These are phyloP conservation scores for Mayamaea pseudoterrestris DNA, from an alignment of 108 stramenopile genomes.

Conservation along the genomic window DNA sequence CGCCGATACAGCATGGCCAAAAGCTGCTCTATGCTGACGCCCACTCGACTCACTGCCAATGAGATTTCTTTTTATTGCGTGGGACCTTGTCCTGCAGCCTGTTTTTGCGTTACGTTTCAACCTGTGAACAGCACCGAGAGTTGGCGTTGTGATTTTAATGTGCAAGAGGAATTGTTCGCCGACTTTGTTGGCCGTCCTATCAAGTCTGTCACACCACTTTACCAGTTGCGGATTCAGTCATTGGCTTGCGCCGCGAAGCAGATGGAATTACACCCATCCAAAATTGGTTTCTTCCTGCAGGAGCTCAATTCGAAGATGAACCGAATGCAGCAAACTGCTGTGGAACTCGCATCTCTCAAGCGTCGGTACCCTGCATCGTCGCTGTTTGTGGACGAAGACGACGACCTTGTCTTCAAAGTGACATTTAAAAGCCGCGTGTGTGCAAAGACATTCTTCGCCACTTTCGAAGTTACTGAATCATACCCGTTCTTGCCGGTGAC, in stretches of 20 bases:
- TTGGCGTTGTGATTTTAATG: neutral
- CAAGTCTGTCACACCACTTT: neutral
- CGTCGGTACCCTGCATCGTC: conserved; percentile 16
- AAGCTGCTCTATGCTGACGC: neutral
- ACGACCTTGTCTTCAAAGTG: conserved; percentile 21
- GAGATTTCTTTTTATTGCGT: neutral
- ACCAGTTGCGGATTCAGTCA: too few species aligned
- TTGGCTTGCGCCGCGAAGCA: too few species aligned
- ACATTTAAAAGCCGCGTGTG: conserved; percentile 19
- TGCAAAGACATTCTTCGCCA: conserved; percentile 18
- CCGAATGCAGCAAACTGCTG: conserved; percentile 19
- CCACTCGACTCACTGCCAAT: neutral
- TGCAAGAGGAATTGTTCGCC: neutral
- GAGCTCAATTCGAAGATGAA: conserved; percentile 16
- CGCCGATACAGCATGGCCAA: conserved; percentile 1
- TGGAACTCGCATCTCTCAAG: conserved; percentile 19
- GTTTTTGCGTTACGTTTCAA: neutral
- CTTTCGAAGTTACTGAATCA: conserved; percentile 32
- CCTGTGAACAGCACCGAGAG: too few species aligned
- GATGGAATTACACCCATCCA: neutral
- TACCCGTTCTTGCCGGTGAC: conserved; percentile 57
- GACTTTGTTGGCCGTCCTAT: neutral
- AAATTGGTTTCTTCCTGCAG: conserved; percentile 6
- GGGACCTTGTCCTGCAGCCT: neutral
- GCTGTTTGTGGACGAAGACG: conserved; percentile 6